Evolutionary conservation across 106 monocot genomes (phyloP).

Genomic region (Alisma plantagoaquatica): DNA sequence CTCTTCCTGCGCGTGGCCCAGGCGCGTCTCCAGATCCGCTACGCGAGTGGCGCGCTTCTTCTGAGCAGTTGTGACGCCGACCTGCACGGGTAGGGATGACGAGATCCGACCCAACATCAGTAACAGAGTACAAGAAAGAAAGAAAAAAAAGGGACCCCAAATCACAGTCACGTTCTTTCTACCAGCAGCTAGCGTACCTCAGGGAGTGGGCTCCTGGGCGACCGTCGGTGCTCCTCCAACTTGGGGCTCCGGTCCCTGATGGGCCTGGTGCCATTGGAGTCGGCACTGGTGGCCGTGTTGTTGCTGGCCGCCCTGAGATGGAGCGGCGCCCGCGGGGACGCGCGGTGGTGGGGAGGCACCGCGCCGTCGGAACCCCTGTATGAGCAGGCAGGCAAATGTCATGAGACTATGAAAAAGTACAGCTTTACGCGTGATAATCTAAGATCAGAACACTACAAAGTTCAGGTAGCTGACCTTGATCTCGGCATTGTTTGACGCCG

Average conservation of each 20-base stretch:
- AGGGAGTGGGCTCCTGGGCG: constrained; percentile 54
- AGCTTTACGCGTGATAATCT: too few species aligned
- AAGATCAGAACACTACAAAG: too few species aligned
- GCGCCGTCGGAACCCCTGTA: constrained; percentile 55
- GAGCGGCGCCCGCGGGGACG: constrained; percentile 54
- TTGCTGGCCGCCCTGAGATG: constrained; percentile 49
- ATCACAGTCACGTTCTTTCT: too few species aligned
- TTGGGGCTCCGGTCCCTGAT: constrained; percentile 20
- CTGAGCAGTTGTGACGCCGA: constrained; percentile 4
- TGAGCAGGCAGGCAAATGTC: background rate
- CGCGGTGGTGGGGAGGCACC: constrained; percentile 30
- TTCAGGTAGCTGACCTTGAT: constrained; percentile 18
- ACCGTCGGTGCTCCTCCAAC: constrained; percentile 39
- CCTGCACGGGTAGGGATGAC: background rate
- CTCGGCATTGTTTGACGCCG: constrained; percentile 19
- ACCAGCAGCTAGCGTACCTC: too few species aligned
- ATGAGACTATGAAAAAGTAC: background rate
- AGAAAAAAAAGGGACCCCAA: background rate
- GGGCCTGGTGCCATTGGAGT: constrained; percentile 28
- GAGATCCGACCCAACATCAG: background rate
- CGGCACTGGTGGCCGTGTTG: too few species aligned
- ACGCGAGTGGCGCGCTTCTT: constrained; percentile 49
- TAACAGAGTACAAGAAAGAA: background rate
- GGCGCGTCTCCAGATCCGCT: constrained; percentile 61
- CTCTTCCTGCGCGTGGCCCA: constrained; percentile 58